Conservation (phyloP, 2,329 filamentous ascomycete species). For the Cercospora beticola region DNA sequence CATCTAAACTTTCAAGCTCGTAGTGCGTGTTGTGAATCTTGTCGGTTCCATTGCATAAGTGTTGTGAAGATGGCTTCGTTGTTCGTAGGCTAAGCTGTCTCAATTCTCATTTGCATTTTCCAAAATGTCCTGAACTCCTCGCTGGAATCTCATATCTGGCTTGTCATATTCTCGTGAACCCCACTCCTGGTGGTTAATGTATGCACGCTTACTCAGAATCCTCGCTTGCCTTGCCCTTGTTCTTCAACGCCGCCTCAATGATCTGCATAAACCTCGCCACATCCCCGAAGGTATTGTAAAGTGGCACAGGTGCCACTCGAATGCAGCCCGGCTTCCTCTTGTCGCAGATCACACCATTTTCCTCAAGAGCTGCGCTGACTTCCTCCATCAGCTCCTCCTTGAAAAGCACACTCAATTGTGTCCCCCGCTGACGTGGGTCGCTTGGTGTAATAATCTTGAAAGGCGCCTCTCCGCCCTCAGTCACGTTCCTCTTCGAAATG, state of each 20-base stretch:
- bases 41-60: no score
- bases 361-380: conserved; percentile 63
- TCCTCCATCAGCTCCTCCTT: conserved; percentile 67
- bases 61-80: no score
- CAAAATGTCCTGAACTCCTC: neutral
- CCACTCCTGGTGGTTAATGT: neutral
- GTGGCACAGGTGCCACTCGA: conserved; percentile 74
- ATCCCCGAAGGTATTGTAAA: conserved; percentile 81
- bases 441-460: conserved; percentile 65
- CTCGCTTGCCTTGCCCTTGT: conserved; percentile 5
- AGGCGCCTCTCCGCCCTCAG: conserved; percentile 16
- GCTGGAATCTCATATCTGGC: neutral
- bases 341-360: conserved; percentile 72
- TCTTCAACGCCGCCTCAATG: conserved; percentile 48
- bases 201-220: neutral
- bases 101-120: neutral
- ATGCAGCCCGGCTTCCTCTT: conserved; percentile 85
- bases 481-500: conserved; percentile 22
- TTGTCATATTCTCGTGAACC: neutral
- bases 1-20: no score
- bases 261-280: conserved; percentile 61
- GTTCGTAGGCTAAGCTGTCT: neutral
- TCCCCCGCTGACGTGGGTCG: conserved; percentile 66
- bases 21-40: no score
- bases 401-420: conserved; percentile 73